A percentile compares a stretch with the other conserved stretches of the same genome.
These are phyloP conservation scores for Kurtzmaniella fragi DNA, from an alignment of 805 yeast genomes.

Conservation along the genomic window DNA sequence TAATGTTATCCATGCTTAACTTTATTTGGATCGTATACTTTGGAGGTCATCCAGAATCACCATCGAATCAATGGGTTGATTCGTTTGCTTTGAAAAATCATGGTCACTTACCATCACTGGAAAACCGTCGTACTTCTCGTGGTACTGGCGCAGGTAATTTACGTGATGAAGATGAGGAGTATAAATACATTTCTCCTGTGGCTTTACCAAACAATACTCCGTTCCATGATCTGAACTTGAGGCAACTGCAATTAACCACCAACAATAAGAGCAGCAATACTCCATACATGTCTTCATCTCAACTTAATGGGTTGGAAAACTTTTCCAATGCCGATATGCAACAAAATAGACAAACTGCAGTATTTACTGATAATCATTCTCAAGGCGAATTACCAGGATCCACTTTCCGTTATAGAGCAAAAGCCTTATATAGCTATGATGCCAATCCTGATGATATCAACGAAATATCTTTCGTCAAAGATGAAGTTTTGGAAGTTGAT, in stretches of 20 bases:
- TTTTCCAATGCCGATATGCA: slow-evolving; percentile 33
- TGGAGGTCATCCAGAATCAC: slow-evolving; percentile 89
- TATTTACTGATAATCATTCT: slow-evolving; percentile 16
- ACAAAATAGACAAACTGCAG: slow-evolving; percentile 16
- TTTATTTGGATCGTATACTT: slow-evolving; percentile 82
- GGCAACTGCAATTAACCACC: slow-evolving; percentile 29
- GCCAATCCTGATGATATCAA: slow-evolving; percentile 92
- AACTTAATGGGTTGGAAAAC: slow-evolving; percentile 59
- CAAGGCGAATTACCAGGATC: slow-evolving; percentile 13
- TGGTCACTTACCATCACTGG: slow-evolving; percentile 19
- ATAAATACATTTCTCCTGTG: slow-evolving; percentile 15
- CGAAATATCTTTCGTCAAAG: slow-evolving; percentile 86
- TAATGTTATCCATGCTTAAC: slow-evolving; percentile 75
- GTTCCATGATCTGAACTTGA: slow-evolving; percentile 26
- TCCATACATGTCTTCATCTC: slow-evolving; percentile 47
- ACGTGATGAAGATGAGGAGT: slow-evolving; percentile 20
- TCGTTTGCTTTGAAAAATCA: slow-evolving; percentile 61
- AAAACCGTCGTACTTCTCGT: slow-evolving; percentile 6
- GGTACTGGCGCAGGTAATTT: slow-evolving; percentile 3
- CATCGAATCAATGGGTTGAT: slow-evolving; percentile 78
- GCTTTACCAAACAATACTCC: slow-evolving; percentile 8
- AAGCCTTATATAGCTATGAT: slow-evolving; percentile 78
- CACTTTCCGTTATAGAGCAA: slow-evolving; percentile 78
- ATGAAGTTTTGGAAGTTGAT: slow-evolving; percentile 85
- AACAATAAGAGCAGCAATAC: slow-evolving; percentile 25